Percentiles rank a stretch among this genome's conserved stretches.
These are phyloP conservation scores for Albifimbria verrucaria DNA, from an alignment of 2,329 filamentous ascomycete species.

Conservation along the genomic window DNA sequence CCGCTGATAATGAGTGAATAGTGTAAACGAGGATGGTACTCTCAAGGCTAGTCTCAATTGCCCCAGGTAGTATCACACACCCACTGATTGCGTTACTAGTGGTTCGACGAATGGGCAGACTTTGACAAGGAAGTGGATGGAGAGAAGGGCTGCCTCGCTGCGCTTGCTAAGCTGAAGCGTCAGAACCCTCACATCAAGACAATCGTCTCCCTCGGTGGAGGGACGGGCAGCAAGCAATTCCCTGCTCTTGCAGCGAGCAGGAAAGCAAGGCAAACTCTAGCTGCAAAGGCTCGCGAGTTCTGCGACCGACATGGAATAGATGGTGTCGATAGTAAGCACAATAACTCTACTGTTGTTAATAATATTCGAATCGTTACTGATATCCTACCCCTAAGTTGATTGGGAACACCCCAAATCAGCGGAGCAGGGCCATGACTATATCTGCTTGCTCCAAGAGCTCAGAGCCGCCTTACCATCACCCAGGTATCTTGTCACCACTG, in stretches of 20 bases:
- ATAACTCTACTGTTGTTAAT: neutral
- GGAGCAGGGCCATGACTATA: constrained; percentile 54
- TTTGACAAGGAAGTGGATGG: constrained; percentile 58
- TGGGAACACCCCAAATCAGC: constrained; percentile 62
- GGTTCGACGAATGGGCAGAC: constrained; percentile 63
- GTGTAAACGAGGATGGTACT: constrained; percentile 29
- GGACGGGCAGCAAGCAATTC: constrained; percentile 59
- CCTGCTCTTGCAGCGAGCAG: constrained; percentile 50
- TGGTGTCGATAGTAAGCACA: constrained; percentile 56
- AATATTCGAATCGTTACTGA: neutral
- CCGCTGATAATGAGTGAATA: constrained; percentile 14
- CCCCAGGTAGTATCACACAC: neutral
- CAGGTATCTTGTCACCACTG: constrained; percentile 56
- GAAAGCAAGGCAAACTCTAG: constrained; percentile 49
- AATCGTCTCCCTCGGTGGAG: constrained; percentile 64
- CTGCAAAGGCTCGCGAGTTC: constrained; percentile 47
- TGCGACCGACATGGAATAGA: constrained; percentile 57
- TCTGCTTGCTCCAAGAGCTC: constrained; percentile 52
- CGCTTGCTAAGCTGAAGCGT: constrained; percentile 55
- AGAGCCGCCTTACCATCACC: constrained; percentile 52
- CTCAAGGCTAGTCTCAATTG: constrained; percentile 34
- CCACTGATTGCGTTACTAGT: constrained; percentile 15
- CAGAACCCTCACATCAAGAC: constrained; percentile 54
- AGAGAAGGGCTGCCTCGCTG: constrained; percentile 55
- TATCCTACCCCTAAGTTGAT: constrained; percentile 46